Evolutionary conservation across 1,284 basidiomycete species (phyloP).

Genomic region (Cronartium ribicola): DNA sequence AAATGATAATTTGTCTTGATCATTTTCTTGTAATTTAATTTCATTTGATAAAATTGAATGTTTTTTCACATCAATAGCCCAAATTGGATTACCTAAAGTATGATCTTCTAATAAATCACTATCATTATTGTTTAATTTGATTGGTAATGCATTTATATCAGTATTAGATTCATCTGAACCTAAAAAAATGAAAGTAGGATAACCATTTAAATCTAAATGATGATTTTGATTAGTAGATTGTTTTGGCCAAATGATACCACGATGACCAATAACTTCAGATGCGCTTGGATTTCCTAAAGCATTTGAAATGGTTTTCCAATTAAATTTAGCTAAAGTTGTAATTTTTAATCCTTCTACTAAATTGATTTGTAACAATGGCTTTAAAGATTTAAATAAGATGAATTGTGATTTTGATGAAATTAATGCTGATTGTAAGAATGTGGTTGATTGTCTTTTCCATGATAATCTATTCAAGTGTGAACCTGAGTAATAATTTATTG

Average conservation of each 20-base stretch:
- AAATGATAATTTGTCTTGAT: neutral
- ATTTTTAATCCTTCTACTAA: neutral
- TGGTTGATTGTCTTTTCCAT: conserved; percentile 69
- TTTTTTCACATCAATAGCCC: conserved; percentile 23
- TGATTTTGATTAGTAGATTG: neutral
- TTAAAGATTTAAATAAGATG: conserved; percentile 67
- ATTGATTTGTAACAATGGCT: conserved; percentile 58
- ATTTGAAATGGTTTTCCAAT: conserved; percentile 6
- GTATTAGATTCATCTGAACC: conserved; percentile 7
- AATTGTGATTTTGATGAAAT: conserved; percentile 63
- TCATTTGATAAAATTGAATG: neutral
- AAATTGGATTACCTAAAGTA: conserved; percentile 10
- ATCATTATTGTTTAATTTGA: neutral
- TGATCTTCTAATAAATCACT: conserved; percentile 5
- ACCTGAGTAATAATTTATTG: conserved; percentile 67
- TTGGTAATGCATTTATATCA: neutral
- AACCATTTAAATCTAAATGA: neutral
- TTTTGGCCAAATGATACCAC: conserved; percentile 25
- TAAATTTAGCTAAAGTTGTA: neutral
- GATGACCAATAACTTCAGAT: conserved; percentile 2
- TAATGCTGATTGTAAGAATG: conserved; percentile 67
- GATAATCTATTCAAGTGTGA: conserved; percentile 79
- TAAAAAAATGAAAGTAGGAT: conserved; percentile 20
- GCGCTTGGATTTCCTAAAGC: conserved; percentile 1
- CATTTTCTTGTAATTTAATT: neutral